phyloP scores from a whole-genome alignment of 2,329 filamentous ascomycete genomes.

The Cladophialophora bantiana region DNA sequence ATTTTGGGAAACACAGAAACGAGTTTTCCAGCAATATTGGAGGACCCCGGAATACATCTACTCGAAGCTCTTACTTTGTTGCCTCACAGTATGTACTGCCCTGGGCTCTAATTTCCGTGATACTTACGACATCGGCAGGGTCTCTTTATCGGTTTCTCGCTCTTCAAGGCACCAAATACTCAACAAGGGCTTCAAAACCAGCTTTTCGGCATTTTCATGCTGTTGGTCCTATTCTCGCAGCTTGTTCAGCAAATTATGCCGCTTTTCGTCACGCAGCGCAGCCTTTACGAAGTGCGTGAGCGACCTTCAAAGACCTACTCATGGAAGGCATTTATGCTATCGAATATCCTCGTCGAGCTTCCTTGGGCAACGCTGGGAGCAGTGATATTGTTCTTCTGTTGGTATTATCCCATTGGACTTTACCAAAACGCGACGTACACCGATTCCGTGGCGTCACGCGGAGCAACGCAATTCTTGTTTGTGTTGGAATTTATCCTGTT shows the following conservation, averaged over 20 bases:
- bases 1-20: slow-evolving; percentile 69
- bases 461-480: slow-evolving; percentile 70
- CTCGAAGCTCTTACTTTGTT: slow-evolving; percentile 75
- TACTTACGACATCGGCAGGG: slow-evolving; percentile 44
- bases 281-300: slow-evolving; percentile 67
- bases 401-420: slow-evolving; percentile 70
- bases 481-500: slow-evolving; percentile 72
- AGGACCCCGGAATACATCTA: slow-evolving; percentile 83
- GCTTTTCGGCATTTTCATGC: slow-evolving; percentile 42
- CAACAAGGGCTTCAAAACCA: slow-evolving; percentile 42
- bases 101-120: neutral
- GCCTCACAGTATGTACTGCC: slow-evolving; percentile 50
- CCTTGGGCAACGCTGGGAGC: slow-evolving; percentile 70
- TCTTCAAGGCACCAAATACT: slow-evolving; percentile 33
- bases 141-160: slow-evolving; percentile 42
- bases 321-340: slow-evolving; percentile 75
- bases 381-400: slow-evolving; percentile 68
- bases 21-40: slow-evolving; percentile 92
- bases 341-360: slow-evolving; percentile 75
- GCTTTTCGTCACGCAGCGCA: slow-evolving; percentile 63
- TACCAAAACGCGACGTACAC: slow-evolving; percentile 61
- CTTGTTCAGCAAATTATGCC: slow-evolving; percentile 62
- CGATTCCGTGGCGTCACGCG: slow-evolving; percentile 73
- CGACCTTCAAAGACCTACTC: slow-evolving; percentile 74
- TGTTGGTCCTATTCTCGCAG: slow-evolving; percentile 39